Percentiles rank a stretch among this genome's conserved stretches.
phyloP scores from a whole-genome alignment of 306 rosid species.

The Acacia confusa region DNA sequence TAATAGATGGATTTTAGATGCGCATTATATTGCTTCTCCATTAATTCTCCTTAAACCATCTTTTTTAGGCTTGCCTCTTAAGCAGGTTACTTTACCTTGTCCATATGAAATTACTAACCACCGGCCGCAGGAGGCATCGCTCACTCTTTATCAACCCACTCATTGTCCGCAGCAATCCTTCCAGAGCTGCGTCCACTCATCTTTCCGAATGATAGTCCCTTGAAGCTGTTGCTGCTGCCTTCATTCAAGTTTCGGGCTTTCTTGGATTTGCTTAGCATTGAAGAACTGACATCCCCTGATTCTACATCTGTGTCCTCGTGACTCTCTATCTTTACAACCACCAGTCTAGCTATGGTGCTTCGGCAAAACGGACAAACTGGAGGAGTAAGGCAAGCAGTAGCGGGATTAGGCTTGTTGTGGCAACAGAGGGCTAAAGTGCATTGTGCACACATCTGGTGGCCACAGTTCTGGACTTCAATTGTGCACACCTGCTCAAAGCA shows the following conservation, averaged over 20 bases:
- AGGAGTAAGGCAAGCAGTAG: slow-evolving; percentile 60
- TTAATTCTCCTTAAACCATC: slow-evolving; percentile 31
- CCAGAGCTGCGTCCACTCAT: slow-evolving; percentile 69
- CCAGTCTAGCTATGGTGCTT: slow-evolving; percentile 62
- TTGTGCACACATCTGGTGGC: slow-evolving; percentile 97
- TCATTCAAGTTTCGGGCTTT: slow-evolving; percentile 67
- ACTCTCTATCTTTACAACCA: slow-evolving; percentile 52
- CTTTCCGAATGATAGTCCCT: slow-evolving; percentile 78
- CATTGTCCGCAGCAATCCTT: slow-evolving; percentile 64
- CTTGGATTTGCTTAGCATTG: slow-evolving; percentile 65
- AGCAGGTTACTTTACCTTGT: slow-evolving; percentile 28
- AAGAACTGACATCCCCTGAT: slow-evolving; percentile 45
- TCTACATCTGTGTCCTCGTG: slow-evolving; percentile 53
- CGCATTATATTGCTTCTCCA: slow-evolving; percentile 39
- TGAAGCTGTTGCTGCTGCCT: slow-evolving; percentile 83
- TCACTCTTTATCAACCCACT: slow-evolving; percentile 67
- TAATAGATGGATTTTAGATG: slow-evolving; percentile 28
- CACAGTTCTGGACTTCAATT: slow-evolving; percentile 83
- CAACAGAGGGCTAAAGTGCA: slow-evolving; percentile 93
- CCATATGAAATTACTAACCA: slow-evolving; percentile 31
- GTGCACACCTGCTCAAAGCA: slow-evolving; percentile 93
- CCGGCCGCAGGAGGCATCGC: slow-evolving; percentile 15
- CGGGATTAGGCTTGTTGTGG: slow-evolving; percentile 85
- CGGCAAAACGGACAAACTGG: slow-evolving; percentile 97
- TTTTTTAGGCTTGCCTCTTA: slow-evolving; percentile 35